Base-by-base conservation (phyloP, 805 yeast species). In the Lipomyces starkeyi region DNA sequence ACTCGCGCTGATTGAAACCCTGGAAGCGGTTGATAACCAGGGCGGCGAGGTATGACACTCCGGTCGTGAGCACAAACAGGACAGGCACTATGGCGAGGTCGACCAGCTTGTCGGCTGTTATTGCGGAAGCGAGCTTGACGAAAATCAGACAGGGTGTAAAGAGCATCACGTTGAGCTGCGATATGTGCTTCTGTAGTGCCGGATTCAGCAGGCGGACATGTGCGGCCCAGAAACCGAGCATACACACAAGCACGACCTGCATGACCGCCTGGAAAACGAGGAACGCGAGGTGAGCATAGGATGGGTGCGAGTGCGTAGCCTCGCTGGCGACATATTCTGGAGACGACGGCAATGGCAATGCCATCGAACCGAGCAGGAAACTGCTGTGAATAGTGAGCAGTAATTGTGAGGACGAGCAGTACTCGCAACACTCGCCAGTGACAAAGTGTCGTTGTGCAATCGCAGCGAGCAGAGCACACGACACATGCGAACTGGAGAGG, bases 81-180 rank as follows among this genome's bases (percentile, higher is more conserved):
- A 93, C 79, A 13, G 99, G 99, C 68, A 94, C 92, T 61, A 93
- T 81, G 58, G 91, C 84, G 60, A 94, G 86, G 75, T 94, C 98
- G 54, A 88, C 76, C 75, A 95, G 84, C 75, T 92, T 93, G 72
- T 87, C 83, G 68, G 93, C 78, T 5, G 95, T 88, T 59, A 95
- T 80, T 11, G 87, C 81, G 27, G 86, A 83, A 0, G 89, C 90
- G 74, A 87, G 79, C 70, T 95, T 95, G 72, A 91, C 85, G 79
- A 94, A 95, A 74, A 94, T 93, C 82, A 94, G 86, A 73, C 97
- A 93, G 7, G 99, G 98, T 25, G 98, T 95, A 82, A 95, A 94
- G 62, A 94, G 81, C 79, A 91, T 94, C 49, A 95, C 98, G 76
- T 94, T 94, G 63, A 94, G 83, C 66, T 84, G 81, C 3, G 95